Conservation (phyloP, 805 yeast species). For the Wickerhamiella sergipiensis region DNA sequence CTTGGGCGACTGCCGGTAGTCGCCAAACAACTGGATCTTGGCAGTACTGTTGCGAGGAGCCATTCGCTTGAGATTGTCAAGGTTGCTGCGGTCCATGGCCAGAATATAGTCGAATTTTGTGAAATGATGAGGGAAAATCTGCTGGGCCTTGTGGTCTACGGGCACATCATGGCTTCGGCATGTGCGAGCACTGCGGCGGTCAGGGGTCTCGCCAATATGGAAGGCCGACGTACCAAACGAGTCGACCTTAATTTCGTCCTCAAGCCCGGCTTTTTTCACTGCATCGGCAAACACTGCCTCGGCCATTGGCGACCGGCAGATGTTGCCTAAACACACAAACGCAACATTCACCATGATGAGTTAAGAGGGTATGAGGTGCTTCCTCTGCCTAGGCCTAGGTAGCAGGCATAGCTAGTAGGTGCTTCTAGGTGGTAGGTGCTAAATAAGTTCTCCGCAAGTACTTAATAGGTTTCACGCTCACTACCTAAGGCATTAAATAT, state of each 20-base stretch:
- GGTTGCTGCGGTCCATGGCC: conserved; percentile 42
- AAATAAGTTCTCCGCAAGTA: no score
- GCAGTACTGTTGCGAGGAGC: conserved; percentile 40
- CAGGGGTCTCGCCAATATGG: conserved; percentile 77
- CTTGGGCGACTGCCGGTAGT: conserved; percentile 47
- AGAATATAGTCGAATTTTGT: conserved; percentile 40
- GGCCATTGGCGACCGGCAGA: conserved; percentile 98
- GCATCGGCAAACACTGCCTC: conserved; percentile 73
- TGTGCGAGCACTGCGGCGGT: conserved; percentile 52
- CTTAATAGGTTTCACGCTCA: no score
- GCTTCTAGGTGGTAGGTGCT: no score
- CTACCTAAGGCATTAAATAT: no score
- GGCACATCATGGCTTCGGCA: conserved; percentile 64
- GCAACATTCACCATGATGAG: conserved; percentile 40
- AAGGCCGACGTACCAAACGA: conserved; percentile 83
- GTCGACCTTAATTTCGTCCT: conserved; percentile 39
- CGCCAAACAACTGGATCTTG: conserved; percentile 56
- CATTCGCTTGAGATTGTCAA: conserved; percentile 22
- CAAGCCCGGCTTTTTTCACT: conserved; percentile 38
- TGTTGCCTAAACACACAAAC: conserved; percentile 83
- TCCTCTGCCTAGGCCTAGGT: no score
- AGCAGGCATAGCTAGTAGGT: no score
- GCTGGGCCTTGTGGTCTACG: conserved; percentile 62
- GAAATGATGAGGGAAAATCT: conserved; percentile 58
- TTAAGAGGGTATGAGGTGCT: background rate